Conservation (phyloP, 495 filamentous ascomycete species). For the Amorphotheca resinae region DNA sequence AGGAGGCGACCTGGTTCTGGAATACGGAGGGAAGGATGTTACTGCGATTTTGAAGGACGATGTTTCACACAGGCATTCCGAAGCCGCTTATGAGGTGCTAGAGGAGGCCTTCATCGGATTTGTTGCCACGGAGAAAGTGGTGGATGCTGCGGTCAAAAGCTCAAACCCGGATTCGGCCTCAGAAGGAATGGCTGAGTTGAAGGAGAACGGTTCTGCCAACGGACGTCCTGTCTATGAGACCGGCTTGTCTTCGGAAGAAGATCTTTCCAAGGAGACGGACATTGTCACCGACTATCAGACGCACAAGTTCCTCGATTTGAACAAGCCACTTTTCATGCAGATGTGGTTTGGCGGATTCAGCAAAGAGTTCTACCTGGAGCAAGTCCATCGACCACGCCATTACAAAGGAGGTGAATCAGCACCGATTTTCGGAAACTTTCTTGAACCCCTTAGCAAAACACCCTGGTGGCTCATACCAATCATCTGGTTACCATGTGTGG, state of each 20-base stretch:
- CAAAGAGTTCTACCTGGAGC: constrained; percentile 90
- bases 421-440: constrained; percentile 92
- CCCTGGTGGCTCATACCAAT: constrained; percentile 83
- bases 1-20: constrained; percentile 75
- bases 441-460: constrained; percentile 89
- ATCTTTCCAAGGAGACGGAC: constrained; percentile 79
- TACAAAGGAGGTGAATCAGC: constrained; percentile 88
- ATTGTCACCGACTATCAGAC: constrained; percentile 57
- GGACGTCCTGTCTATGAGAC: constrained; percentile 46
- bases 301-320: constrained; percentile 90
- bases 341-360: constrained; percentile 79
- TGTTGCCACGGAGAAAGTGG: constrained; percentile 39
- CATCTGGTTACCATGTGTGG: constrained; percentile 74
- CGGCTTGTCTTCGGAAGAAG: constrained; percentile 75
- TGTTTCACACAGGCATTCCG: constrained; percentile 70
- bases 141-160: constrained; percentile 32
- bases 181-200: constrained; percentile 13
- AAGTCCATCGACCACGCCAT: constrained; percentile 89
- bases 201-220: constrained; percentile 12
- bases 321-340: constrained; percentile 73
- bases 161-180: constrained; percentile 28
- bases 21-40: constrained; percentile 85
- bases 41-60: constrained; percentile 71
- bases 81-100: constrained; percentile 87
- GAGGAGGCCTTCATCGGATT: constrained; percentile 73